Conservation (phyloP, 495 filamentous ascomycete species). For the Penicillium pulvis region DNA sequence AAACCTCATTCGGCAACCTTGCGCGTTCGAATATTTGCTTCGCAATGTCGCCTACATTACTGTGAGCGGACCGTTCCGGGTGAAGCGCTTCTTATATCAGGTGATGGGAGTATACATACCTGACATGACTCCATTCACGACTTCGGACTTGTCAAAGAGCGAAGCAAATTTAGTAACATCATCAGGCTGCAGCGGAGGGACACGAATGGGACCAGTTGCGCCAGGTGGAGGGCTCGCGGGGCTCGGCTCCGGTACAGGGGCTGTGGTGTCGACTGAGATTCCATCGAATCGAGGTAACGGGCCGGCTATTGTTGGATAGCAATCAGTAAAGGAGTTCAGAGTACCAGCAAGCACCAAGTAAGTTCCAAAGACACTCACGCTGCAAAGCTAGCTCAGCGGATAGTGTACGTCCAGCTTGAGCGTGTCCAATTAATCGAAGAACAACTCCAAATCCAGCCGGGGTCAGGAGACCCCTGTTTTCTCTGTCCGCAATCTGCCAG, state of each 20-base stretch:
- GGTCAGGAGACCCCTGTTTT: conserved; percentile 92
- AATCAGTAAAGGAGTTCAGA: not conserved
- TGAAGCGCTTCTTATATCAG: not conserved
- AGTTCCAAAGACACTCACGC: conserved; percentile 45
- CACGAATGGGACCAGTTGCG: conserved; percentile 75
- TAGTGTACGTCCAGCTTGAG: conserved; percentile 81
- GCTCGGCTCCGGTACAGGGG: conserved; percentile 45
- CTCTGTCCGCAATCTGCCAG: conserved; percentile 97
- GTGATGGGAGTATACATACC: conserved; percentile 45
- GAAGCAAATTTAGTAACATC: conserved; percentile 84
- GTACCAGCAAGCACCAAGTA: not conserved
- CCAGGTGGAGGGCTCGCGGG: conserved; percentile 61
- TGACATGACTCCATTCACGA: conserved; percentile 77
- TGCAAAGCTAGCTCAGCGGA: conserved; percentile 73
- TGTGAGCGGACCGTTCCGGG: not conserved
- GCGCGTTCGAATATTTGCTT: conserved; percentile 95
- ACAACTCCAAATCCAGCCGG: conserved; percentile 90
- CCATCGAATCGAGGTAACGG: conserved; percentile 94
- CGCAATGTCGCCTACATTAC: conserved; percentile 67
- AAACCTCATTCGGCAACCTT: conserved; percentile 81
- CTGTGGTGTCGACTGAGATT: conserved; percentile 45
- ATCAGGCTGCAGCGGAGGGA: conserved; percentile 85
- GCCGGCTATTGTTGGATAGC: conserved; percentile 58
- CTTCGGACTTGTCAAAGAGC: conserved; percentile 84
- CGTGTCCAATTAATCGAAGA: conserved; percentile 91